These are phyloP conservation scores for Dendrocalamus sinicus DNA, from an alignment of 176 grass and related monocot species.

Conservation along the genomic window DNA sequence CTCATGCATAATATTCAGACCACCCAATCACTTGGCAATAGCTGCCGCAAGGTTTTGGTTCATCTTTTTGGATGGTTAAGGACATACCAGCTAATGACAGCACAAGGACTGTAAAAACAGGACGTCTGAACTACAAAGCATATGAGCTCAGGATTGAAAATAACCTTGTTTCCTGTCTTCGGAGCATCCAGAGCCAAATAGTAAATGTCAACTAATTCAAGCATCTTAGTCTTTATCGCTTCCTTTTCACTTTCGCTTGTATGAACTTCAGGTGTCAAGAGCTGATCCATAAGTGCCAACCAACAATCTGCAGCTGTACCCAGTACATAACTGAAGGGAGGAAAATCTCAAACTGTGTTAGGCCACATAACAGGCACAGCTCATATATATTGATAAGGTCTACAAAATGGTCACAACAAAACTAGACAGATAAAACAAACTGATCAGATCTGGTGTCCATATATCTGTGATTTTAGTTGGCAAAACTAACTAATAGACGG, in stretches of 20 bases:
- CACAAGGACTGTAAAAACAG: too few relatives aligned
- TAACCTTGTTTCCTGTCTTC: conserved; percentile 68
- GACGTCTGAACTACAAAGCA: neutral
- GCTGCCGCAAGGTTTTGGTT: too few relatives aligned
- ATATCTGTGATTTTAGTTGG: too few relatives aligned
- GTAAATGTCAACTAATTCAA: conserved; percentile 72
- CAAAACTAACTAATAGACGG: too few relatives aligned
- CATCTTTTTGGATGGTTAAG: too few relatives aligned
- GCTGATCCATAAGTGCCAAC: conserved; percentile 66
- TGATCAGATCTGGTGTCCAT: neutral
- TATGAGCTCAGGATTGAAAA: neutral
- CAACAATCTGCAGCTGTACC: conserved; percentile 61
- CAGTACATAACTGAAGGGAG: conserved; percentile 47
- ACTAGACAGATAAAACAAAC: neutral
- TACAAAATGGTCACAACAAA: neutral
- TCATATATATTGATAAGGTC: neutral
- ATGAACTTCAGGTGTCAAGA: conserved; percentile 50
- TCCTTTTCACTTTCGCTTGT: conserved; percentile 34
- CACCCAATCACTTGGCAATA: too few relatives aligned
- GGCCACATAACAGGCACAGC: neutral
- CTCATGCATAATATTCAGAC: too few relatives aligned
- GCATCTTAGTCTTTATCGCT: conserved; percentile 46
- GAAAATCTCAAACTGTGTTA: conserved; percentile 21
- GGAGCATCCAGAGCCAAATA: conserved; percentile 74
- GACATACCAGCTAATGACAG: too few relatives aligned